These are phyloP conservation scores for Heteromeles arbutifolia DNA, from an alignment of 306 rosid species.

Conservation along the genomic window DNA sequence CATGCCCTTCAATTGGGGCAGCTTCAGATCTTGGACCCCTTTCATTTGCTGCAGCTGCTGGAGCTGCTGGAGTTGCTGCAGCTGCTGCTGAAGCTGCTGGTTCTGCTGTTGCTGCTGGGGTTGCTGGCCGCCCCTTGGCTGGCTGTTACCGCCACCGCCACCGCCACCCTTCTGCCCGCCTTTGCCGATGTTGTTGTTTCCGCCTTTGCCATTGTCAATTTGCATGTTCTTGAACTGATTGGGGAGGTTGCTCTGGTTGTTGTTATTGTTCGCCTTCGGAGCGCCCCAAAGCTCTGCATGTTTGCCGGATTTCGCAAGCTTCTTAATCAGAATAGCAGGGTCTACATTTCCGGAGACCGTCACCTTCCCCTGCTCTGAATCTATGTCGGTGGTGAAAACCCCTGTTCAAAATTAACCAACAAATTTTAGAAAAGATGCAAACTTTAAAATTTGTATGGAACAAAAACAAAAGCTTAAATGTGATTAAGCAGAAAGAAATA, in stretches of 20 bases:
- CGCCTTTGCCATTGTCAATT: conserved; percentile 54
- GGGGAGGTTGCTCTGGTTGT: conserved; percentile 33
- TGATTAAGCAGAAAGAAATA: background rate
- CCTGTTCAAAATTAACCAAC: conserved; percentile 33
- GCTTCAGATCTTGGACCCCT: conserved; percentile 65
- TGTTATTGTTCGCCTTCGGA: conserved; percentile 38
- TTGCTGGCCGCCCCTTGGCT: conserved; percentile 22
- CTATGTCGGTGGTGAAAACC: conserved; percentile 76
- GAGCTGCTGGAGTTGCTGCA: conserved; percentile 29
- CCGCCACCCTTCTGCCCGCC: conserved; percentile 36
- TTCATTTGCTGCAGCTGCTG: conserved; percentile 77
- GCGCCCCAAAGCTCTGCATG: conserved; percentile 83
- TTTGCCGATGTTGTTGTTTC: conserved; percentile 27
- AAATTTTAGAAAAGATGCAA: background rate
- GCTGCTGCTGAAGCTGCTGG: conserved; percentile 22
- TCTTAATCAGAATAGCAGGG: conserved; percentile 74
- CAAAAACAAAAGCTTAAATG: background rate
- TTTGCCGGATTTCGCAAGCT: conserved; percentile 81
- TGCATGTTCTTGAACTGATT: conserved; percentile 74
- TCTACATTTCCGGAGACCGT: conserved; percentile 85
- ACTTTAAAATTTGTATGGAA: background rate
- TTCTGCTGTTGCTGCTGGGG: conserved; percentile 12
- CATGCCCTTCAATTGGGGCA: conserved; percentile 57
- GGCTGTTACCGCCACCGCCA: conserved; percentile 18
- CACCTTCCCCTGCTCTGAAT: conserved; percentile 90